Percentiles rank a stretch among this genome's conserved stretches.
Evolutionary conservation across 176 grass and related monocot genomes (phyloP).

Genomic region (Typha latifolia): DNA sequence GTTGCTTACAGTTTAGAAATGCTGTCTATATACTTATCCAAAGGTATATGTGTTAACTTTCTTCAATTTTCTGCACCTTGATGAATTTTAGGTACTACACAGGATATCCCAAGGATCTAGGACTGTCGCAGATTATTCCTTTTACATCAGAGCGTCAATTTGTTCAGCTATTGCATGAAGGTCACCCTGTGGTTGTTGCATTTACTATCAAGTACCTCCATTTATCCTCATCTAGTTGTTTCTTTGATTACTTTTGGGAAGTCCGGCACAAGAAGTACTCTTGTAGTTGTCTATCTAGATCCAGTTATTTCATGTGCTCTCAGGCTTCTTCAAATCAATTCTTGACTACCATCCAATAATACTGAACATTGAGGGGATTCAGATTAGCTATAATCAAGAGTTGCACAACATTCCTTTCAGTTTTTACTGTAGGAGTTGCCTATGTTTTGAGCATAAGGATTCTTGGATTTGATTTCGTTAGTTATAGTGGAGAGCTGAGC

Average conservation of each 20-base stretch:
- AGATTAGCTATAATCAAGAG: neutral
- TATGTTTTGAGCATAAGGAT: neutral
- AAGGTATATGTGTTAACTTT: slow-evolving; percentile 3
- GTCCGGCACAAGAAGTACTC: neutral
- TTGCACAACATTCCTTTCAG: neutral
- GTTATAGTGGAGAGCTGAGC: too few species aligned
- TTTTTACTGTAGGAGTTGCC: neutral
- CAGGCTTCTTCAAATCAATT: too few species aligned
- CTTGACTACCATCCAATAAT: too few species aligned
- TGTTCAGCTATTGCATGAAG: slow-evolving; percentile 75
- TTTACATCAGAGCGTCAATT: slow-evolving; percentile 86
- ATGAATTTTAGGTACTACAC: slow-evolving; percentile 67
- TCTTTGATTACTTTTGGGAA: neutral
- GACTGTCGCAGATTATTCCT: slow-evolving; percentile 66
- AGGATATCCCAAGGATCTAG: slow-evolving; percentile 87
- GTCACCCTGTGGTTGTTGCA: slow-evolving; percentile 77
- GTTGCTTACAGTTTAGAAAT: too few species aligned
- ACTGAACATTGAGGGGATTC: neutral
- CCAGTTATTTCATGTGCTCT: neutral
- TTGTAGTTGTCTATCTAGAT: neutral
- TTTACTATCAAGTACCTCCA: slow-evolving; percentile 78
- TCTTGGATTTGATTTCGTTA: too few species aligned
- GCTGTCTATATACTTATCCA: too few species aligned
- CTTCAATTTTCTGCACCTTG: slow-evolving; percentile 3
- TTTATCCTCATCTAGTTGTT: neutral